phyloP scores from a whole-genome alignment of 176 grass and related monocot species.

The Juncus effusus region DNA sequence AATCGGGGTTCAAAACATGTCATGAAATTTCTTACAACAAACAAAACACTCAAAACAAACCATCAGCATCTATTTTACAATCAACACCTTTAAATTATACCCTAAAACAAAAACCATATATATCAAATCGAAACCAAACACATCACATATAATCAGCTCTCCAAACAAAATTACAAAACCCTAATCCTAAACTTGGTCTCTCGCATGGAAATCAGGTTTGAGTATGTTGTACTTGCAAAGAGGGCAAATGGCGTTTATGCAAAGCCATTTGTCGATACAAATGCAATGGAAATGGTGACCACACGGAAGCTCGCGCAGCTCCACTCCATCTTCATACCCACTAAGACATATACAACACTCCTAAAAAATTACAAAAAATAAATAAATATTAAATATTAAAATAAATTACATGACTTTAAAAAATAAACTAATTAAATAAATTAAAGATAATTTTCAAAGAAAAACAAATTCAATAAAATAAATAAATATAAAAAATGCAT shows the following conservation, averaged over 20 bases:
- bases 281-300: constrained; percentile 72
- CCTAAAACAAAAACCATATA: constrained; percentile 7
- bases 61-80: not conserved
- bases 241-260: constrained; percentile 73
- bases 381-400: too few relatives aligned
- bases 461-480: constrained; percentile 14
- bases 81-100: not conserved
- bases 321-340: constrained; percentile 62
- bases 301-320: constrained; percentile 69
- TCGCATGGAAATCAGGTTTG: constrained; percentile 55
- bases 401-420: too few relatives aligned
- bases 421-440: too few relatives aligned
- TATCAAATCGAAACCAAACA: constrained; percentile 4
- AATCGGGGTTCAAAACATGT: too few relatives aligned
- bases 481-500: too few relatives aligned
- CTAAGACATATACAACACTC: constrained; percentile 81
- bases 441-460: too few relatives aligned
- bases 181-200: constrained; percentile 48
- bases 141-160: not conserved
- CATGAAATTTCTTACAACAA: too few relatives aligned
- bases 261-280: constrained; percentile 80
- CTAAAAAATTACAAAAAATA: constrained; percentile 23
- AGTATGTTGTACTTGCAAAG: constrained; percentile 81
- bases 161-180: constrained; percentile 4
- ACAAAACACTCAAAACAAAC: not conserved